Evolutionary conservation across 2,329 filamentous ascomycete species (phyloP).

Genomic region (Lecanosticta acicola): DNA sequence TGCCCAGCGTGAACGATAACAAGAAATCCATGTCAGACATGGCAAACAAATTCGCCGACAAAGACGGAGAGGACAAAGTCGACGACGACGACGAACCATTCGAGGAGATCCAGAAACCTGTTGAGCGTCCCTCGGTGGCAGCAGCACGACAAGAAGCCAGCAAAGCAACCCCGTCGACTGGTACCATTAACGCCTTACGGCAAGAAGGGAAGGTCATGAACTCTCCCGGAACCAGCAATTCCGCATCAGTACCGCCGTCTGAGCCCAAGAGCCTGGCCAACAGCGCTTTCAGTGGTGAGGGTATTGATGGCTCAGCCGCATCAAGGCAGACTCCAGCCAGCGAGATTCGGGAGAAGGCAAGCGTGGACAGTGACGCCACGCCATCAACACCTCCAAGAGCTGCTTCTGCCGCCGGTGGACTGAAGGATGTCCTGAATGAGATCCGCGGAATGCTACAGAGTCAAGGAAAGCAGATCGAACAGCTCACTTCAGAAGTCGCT

Average conservation of each 20-base stretch:
- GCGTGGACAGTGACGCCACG: slow-evolving; percentile 1
- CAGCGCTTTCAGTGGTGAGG: slow-evolving; percentile 12
- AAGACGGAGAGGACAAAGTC: slow-evolving; percentile 53
- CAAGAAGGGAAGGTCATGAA: slow-evolving; percentile 15
- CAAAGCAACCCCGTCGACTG: slow-evolving; percentile 8
- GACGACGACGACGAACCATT: slow-evolving; percentile 71
- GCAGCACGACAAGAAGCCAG: slow-evolving; percentile 32
- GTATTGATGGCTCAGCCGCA: slow-evolving; percentile 17
- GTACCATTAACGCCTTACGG: slow-evolving; percentile 12
- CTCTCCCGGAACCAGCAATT: slow-evolving; percentile 5
- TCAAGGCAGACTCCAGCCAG: slow-evolving; percentile 14
- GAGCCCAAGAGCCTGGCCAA: slow-evolving; percentile 16
- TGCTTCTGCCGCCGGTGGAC: slow-evolving; percentile 44
- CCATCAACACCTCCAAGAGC: slow-evolving; percentile 11
- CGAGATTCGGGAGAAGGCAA: slow-evolving; percentile 28
- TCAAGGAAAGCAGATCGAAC: slow-evolving; percentile 70
- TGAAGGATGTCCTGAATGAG: slow-evolving; percentile 64
- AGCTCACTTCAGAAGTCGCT: slow-evolving; percentile 77
- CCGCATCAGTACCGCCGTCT: slow-evolving; percentile 8
- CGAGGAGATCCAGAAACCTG: slow-evolving; percentile 74
- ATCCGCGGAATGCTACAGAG: slow-evolving; percentile 73
- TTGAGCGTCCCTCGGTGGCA: slow-evolving; percentile 51
- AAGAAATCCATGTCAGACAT: slow-evolving; percentile 79
- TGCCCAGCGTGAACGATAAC: slow-evolving; percentile 73
- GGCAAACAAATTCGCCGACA: slow-evolving; percentile 80